Base-by-base conservation (phyloP, 768 basidiomycete species). In the Podaxis rugospora region DNA sequence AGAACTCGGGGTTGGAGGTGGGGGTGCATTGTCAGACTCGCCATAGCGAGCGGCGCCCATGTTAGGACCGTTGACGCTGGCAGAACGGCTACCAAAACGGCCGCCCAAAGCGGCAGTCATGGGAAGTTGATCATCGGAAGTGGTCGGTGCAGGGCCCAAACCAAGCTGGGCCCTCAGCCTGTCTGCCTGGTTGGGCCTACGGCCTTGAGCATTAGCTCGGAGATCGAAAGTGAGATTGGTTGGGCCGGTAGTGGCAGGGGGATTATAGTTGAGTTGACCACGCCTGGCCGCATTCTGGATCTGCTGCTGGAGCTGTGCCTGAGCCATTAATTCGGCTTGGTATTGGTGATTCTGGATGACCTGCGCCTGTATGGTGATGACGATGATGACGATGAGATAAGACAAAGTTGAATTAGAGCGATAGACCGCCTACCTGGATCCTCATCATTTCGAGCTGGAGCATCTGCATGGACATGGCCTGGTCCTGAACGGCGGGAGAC, bases 21-120 rank as follows among this genome's bases (percentile, higher is more conserved):
- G 72, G 49, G 68, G 68, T 35, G 80, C 77, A 32, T 81, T 78
- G 39, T 82, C 72, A 21, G 79, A 71, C 23, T 78, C 79, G 51
- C 76, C 79, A 55, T 71, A 76, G 28, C 71, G 67, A 51, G 64
- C 68, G 49, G 74, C 72, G 49, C 39, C 23, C 27, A 6, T 16
- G n/a, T 49, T 57, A 9, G 71, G 67, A 18, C 66, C 70, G 55
- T 78, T 79, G 63, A 78, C 64, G 66, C 79, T 82, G 62, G 74
- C 76, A 40, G 80, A 70, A 62, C 92, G 88, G 65, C 85, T 80
- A 32, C 90, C 90, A 62, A 90, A 92, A 63, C 85, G 85, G 50
- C 91, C 91, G 46, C 85, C 87, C 37, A 92, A 78, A 44, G 86
- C 80, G 51, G 92, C 90, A 28, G 90, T 89, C 92, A 92, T 91